Evolutionary conservation across 2,329 filamentous ascomycete genomes (phyloP), one percentile per base, ranked within the genome.

Genomic region (Elsinoe necatrix): DNA sequence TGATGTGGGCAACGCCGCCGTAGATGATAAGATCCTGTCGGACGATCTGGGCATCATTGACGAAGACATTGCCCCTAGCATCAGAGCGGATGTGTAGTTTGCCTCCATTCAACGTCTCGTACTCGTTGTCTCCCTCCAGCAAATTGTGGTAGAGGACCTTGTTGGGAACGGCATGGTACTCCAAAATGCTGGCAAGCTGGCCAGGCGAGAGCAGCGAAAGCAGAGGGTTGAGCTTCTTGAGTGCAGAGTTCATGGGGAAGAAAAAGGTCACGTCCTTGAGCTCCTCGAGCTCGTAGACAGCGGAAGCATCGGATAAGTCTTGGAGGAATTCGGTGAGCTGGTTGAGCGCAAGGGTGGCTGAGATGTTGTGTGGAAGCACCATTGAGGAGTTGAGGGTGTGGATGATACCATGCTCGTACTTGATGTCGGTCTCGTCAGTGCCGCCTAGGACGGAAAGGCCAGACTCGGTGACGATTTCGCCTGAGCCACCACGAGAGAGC

Each of bases 341-440:
- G n/a, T 56, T 57, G 37, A 61, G 41, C 11, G 47, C 29, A 5
- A 57, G 52, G 5, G 61, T 61, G 6, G 58, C 57, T 7, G 61
- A 62, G 29, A 62, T 60, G 45, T 62, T 62, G 48, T 62, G 61
- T 14, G 61, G 61, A 12, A 60, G 45, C 2, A 62, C 60, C 47
- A 62, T 58, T 14, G 59, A 60, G 2, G 55, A 56, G 31, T 62
- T 61, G 14, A 62, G 56, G 1, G 60, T 58, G 43, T 62, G 61
- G 27, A 62, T 51, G 2, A 61, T 37, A 6, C 61, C 48, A 29
- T 52, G 25, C 25, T 52, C 48, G 48, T 52, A 52, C 20, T 39
- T 39, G 48, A 52, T 39, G 58, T n/a, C 56, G 52, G 14, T 61
- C 47, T 21, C 25, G n/a, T 61, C 59, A 12, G 58, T 58, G 14